Evolutionary conservation across 441 rosid species (phyloP).

Genomic region (Gossypium schwendimanii): DNA sequence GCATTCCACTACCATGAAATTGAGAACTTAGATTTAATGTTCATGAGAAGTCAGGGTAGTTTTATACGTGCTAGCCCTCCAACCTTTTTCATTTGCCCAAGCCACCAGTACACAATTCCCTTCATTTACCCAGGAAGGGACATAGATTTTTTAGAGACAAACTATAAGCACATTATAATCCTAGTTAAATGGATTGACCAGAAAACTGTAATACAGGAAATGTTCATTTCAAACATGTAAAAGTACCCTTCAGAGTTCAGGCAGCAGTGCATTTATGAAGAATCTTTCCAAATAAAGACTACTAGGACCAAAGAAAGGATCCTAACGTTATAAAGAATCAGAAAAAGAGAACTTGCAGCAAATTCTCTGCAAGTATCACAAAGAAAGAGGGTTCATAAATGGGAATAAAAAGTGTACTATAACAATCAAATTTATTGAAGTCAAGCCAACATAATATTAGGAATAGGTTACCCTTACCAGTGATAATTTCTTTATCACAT

Average conservation of each 20-base stretch:
- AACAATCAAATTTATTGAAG: neutral
- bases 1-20: constrained; percentile 7
- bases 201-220: neutral
- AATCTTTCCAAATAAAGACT: neutral
- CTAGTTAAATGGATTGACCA: neutral
- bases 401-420: neutral
- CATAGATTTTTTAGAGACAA: neutral
- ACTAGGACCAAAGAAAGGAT: constrained; percentile 7
- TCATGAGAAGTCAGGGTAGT: neutral
- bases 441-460: neutral
- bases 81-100: neutral
- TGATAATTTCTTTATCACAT: constrained; percentile 71
- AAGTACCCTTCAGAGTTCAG: constrained; percentile 4
- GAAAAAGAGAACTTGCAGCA: neutral
- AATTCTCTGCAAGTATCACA: neutral
- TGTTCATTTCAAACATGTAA: constrained; percentile 6
- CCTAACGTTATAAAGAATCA: neutral
- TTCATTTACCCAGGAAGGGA: neutral
- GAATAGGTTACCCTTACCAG: constrained; percentile 44
- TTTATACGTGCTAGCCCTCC: neutral
- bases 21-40: neutral
- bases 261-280: neutral
- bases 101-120: neutral
- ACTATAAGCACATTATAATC: neutral
- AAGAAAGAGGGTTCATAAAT: neutral